These are phyloP conservation scores for Geotrichum citri-aurantii DNA, from an alignment of 1,139 yeast species.

Conservation along the genomic window DNA sequence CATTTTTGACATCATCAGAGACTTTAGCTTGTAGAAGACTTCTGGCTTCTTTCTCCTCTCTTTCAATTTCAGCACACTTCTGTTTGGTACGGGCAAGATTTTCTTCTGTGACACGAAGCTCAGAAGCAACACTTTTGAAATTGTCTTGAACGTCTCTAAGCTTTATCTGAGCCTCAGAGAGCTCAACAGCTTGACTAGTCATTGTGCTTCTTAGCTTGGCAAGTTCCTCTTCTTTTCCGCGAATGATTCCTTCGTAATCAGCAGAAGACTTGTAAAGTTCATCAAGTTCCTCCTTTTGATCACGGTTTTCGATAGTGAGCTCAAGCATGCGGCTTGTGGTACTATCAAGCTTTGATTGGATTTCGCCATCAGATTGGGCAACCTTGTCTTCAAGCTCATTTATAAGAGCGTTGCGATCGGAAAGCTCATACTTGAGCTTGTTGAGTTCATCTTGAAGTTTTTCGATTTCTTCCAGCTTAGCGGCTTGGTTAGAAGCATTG, in stretches of 20 bases:
- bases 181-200: slow-evolving; percentile 26
- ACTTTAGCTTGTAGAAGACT: slow-evolving; percentile 30
- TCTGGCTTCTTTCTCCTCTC: slow-evolving; percentile 28
- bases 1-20: slow-evolving; percentile 22
- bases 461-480: slow-evolving; percentile 19
- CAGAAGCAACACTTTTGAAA: slow-evolving; percentile 20
- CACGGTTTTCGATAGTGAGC: slow-evolving; percentile 47
- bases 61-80: slow-evolving; percentile 29
- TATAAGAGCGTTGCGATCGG: slow-evolving; percentile 36
- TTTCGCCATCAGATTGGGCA: slow-evolving; percentile 34
- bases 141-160: slow-evolving; percentile 23
- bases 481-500: slow-evolving; percentile 18
- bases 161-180: slow-evolving; percentile 12
- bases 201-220: slow-evolving; percentile 27
- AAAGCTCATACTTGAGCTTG: slow-evolving; percentile 23
- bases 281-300: slow-evolving; percentile 34
- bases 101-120: slow-evolving; percentile 21
- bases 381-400: slow-evolving; percentile 35
- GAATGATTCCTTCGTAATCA: slow-evolving; percentile 37
- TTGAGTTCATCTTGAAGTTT: slow-evolving; percentile 31
- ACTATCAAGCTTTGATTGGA: slow-evolving; percentile 28
- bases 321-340: slow-evolving; percentile 41
- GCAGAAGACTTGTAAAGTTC: slow-evolving; percentile 37
- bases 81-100: slow-evolving; percentile 29
- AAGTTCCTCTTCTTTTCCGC: slow-evolving; percentile 39